Evolutionary conservation across 208 protist species (phyloP).

Genomic region (Leptomonas pyrrhocoris): DNA sequence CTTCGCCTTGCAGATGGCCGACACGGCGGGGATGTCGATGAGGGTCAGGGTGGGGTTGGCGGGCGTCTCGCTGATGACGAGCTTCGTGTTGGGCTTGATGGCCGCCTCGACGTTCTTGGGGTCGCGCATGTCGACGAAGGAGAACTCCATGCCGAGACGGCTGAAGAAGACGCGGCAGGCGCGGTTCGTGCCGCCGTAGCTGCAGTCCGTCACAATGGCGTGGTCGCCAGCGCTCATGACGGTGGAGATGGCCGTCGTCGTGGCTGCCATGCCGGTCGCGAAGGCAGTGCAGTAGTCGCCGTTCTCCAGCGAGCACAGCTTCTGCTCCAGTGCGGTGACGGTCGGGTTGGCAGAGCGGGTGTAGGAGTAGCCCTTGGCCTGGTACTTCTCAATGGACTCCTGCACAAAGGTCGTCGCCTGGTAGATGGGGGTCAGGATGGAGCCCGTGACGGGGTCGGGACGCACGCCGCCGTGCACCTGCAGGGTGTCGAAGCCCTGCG

Average conservation of each 20-base stretch:
- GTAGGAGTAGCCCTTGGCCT: constrained; percentile 91
- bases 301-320: constrained; percentile 90
- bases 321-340: constrained; percentile 86
- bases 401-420: constrained; percentile 92
- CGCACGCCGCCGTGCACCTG: constrained; percentile 83
- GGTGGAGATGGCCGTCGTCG: constrained; percentile 90
- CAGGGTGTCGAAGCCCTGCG: constrained; percentile 83
- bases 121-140: constrained; percentile 94
- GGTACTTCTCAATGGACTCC: constrained; percentile 87
- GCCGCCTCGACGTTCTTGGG: constrained; percentile 81
- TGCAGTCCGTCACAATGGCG: constrained; percentile 93
- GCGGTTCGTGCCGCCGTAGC: constrained; percentile 96
- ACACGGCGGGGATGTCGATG: constrained; percentile 89
- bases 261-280: constrained; percentile 91
- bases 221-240: constrained; percentile 92
- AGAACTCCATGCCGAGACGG: constrained; percentile 91
- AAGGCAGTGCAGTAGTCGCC: constrained; percentile 88
- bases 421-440: constrained; percentile 90
- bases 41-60: constrained; percentile 96
- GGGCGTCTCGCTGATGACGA: constrained; percentile 96
- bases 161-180: constrained; percentile 88
- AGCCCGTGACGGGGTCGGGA: constrained; percentile 87
- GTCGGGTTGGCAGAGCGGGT: constrained; percentile 95
- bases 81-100: constrained; percentile 92
- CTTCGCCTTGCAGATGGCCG: constrained; percentile 80